phyloP scores from a whole-genome alignment of 139 green algal genomes.

The Closterium sp. region DNA sequence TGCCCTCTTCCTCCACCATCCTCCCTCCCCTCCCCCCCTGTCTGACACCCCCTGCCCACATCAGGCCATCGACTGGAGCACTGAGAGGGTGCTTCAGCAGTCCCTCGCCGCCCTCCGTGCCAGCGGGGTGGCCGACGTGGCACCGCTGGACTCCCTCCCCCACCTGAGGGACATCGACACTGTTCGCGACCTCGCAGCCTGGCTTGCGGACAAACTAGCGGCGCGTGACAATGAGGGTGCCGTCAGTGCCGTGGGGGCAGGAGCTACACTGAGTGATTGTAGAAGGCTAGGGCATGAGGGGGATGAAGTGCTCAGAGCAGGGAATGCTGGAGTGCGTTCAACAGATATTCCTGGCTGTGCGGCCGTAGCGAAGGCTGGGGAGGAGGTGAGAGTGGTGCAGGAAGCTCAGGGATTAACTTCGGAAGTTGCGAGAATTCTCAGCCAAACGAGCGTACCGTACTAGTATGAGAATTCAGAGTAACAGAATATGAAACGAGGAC shows the following conservation, averaged over 20 bases:
- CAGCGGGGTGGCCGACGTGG: slow-evolving; percentile 5
- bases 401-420: too few species aligned
- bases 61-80: slow-evolving; percentile 34
- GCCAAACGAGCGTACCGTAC: not conserved
- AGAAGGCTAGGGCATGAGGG: too few species aligned
- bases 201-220: not conserved
- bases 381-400: not conserved
- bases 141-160: not conserved
- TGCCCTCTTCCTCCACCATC: not conserved
- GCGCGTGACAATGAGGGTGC: not conserved
- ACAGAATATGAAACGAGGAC: too few species aligned
- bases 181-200: not conserved
- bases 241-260: not conserved
- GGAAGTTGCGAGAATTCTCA: too few species aligned
- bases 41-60: not conserved
- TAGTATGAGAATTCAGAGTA: too few species aligned
- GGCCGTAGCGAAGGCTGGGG: too few species aligned
- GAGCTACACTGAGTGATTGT: not conserved
- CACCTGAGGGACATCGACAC: slow-evolving; percentile 5
- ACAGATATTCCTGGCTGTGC: too few species aligned
- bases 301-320: too few species aligned
- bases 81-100: slow-evolving; percentile 4
- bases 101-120: not conserved
- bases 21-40: not conserved
- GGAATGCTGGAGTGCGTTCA: too few species aligned